phyloP scores from a whole-genome alignment of 106 monocot species.

The Phalaenopsis equestris region DNA sequence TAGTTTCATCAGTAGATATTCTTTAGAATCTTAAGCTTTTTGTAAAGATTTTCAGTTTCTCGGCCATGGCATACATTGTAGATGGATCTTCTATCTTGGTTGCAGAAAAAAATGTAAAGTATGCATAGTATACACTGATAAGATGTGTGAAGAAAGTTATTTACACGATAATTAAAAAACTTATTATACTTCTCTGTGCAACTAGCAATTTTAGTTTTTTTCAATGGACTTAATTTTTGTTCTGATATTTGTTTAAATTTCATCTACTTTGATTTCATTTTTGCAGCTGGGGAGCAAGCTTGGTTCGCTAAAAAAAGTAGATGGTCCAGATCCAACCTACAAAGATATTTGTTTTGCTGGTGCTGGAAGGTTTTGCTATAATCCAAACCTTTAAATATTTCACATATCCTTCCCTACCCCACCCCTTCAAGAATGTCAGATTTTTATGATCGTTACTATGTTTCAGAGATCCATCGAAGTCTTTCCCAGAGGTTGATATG shows the following conservation, averaged over 20 bases:
- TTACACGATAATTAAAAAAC: not conserved
- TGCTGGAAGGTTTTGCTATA: conserved; percentile 61
- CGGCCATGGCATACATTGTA: not conserved
- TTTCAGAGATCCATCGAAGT: conserved; percentile 50
- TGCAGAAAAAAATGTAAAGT: not conserved
- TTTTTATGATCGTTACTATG: not conserved
- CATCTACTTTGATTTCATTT: not conserved
- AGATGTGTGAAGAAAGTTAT: not conserved
- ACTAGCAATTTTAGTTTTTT: not conserved
- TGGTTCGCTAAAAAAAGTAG: conserved; percentile 60
- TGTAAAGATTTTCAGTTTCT: not conserved
- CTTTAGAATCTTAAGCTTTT: not conserved
- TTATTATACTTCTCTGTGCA: not conserved
- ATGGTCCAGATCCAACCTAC: conserved; percentile 74
- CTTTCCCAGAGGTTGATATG: conserved; percentile 85
- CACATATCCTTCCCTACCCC: not conserved
- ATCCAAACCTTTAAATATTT: not conserved
- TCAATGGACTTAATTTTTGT: not conserved
- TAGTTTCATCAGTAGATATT: not conserved
- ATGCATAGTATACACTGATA: not conserved
- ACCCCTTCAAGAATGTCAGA: not conserved
- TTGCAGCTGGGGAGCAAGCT: conserved; percentile 53
- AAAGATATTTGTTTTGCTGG: conserved; percentile 89
- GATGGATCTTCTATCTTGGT: not conserved
- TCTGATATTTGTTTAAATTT: not conserved